Evolutionary conservation across 78 protist genomes (phyloP), one percentile per base, ranked within the genome.

Genomic region (Dictyostelium firmibasis): DNA sequence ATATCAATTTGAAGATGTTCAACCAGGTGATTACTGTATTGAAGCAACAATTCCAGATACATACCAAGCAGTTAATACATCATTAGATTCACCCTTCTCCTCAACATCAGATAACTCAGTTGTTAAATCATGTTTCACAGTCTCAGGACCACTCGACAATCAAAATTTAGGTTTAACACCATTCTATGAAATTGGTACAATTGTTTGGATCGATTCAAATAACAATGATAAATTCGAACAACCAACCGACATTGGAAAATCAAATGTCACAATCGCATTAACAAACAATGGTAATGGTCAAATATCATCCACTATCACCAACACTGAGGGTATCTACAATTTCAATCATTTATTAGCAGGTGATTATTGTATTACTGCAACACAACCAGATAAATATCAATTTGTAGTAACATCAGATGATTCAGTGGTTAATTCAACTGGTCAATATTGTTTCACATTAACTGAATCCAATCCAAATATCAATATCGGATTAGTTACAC

Each of bases 11-110:
- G 25, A 11, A 23, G 57, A 83, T 62, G 10, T 83, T 14, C n/a
- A 50, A 18, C 87, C 87, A 83, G 87, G 87, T 25, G 33, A 64
- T 18, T 83, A 83, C 36, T 64, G 64, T 38, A 38, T 83, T 11
- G 14, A 67, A 35, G 14, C 47, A 29, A 27, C 20, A 29, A 31
- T 38, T 38, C 8, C 36, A 36, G 86, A 79, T 0, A 6, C 2
- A 23, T 77, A 41, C 14, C 38, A 23, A 23, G 31, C 83, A 29
- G 83, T 77, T 10, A 77, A 77, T n/a, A 41, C 53, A 14, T 77
- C 83, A 43, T 20, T 3, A 18, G 83, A 77, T 33, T 75, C 81
- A 14, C 81, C 81, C 33, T 75, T 75, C 47, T 16, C 81, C 4
- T 7, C 81, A 35, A 41, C 44, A 41, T 27, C 36, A 41, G 9